Evolutionary conservation across 371 early-diverging fungal species (phyloP), one percentile per base, ranked within the genome.

Genomic region (Mucor plumbeus): DNA sequence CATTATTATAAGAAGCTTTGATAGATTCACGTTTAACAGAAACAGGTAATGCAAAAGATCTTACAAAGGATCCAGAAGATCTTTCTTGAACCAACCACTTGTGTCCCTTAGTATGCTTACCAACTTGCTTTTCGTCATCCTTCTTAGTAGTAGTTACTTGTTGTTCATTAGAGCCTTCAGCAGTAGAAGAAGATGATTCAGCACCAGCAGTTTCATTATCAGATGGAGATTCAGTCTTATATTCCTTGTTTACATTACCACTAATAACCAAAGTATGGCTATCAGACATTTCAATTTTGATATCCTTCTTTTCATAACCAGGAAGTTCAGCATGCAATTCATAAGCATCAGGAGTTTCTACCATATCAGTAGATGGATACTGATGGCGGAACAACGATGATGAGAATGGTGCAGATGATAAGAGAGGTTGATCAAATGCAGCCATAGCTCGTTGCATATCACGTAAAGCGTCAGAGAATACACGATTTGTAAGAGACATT

Each of bases 1-100:
- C 82, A 61, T 81, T 68, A 60, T 77, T 64, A 57, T 65, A 81
- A 0, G 71, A 71, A 11, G 82, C 82, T 41, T 79, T 81, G 59
- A 81, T 77, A 10, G 63, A 57, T 8, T 73, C 71, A 35, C 63
- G 38, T 26, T 78, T 56, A 26, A 81, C 67, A 13, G 61, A 57
- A 0, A 53, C 36, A 43, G 82, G 82, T 68, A 81, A 81, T 0
- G 69, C 56, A 55, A 79, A 78, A 3, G 71, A 43, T 54, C 82
- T 54, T 1, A 57, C 53, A 68, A 81, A 81, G 13, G 75, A 64
- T 1, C 82, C 80, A 5, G 62, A 58, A 7, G 73, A 64, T n/a
- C 82, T 73, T 55, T 81, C 82, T 26, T 69, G 73, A 5, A 76
- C 68, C 80, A 72, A 80, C 69, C 69, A 81, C 36, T 50, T 50